Evolutionary conservation across 805 yeast species (phyloP).

Genomic region (Suhomyces emberorum): DNA sequence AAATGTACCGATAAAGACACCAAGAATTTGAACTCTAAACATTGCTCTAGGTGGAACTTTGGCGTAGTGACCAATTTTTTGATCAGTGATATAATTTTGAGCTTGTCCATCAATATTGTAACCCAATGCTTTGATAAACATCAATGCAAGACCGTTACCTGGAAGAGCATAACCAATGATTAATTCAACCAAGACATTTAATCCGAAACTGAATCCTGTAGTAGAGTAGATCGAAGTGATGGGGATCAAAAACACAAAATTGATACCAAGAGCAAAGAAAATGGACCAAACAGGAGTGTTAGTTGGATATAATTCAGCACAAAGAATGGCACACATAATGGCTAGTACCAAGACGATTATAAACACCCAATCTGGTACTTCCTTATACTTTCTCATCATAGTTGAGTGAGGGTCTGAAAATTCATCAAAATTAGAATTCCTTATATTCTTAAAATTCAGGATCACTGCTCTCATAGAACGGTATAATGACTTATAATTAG

Average conservation of each 20-base stretch:
- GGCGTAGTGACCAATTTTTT: slow-evolving; percentile 28
- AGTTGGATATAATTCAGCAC: slow-evolving; percentile 23
- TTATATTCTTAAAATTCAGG: slow-evolving; percentile 13
- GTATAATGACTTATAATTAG: slow-evolving; percentile 12
- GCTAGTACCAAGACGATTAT: slow-evolving; percentile 19
- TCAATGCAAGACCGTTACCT: slow-evolving; percentile 23
- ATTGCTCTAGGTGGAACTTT: slow-evolving; percentile 20
- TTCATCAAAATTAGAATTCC: slow-evolving; percentile 28
- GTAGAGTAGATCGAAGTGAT: slow-evolving; percentile 14
- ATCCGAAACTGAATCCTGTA: slow-evolving; percentile 12
- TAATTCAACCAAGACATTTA: slow-evolving; percentile 18
- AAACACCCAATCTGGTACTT: slow-evolving; percentile 35
- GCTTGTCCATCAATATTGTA: slow-evolving; percentile 28
- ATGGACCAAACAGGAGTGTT: slow-evolving; percentile 23
- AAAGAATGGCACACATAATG: slow-evolving; percentile 22
- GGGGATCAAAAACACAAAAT: slow-evolving; percentile 20
- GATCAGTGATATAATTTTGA: slow-evolving; percentile 31
- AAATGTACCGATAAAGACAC: slow-evolving; percentile 22
- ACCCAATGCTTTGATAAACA: slow-evolving; percentile 21
- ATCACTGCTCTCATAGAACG: slow-evolving; percentile 12
- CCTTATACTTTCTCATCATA: slow-evolving; percentile 32
- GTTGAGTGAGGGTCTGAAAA: slow-evolving; percentile 30
- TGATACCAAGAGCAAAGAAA: slow-evolving; percentile 18
- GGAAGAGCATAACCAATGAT: slow-evolving; percentile 25
- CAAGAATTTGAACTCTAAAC: slow-evolving; percentile 23